phyloP scores from a whole-genome alignment of 345 rosid species.

The Turnera subulata region DNA sequence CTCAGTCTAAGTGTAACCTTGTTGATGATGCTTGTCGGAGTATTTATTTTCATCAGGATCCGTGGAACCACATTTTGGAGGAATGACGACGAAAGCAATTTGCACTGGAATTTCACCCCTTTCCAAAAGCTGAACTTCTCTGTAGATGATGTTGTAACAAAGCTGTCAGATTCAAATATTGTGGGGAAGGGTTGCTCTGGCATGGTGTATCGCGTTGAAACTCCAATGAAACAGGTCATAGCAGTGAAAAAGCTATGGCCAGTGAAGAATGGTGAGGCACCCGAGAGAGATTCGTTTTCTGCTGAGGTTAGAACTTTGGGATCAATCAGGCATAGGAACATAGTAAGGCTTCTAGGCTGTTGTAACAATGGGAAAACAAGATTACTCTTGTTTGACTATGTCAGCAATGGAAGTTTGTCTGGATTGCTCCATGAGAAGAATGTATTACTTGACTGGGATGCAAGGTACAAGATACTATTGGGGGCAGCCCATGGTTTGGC shows the following conservation, averaged over 20 bases:
- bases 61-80: conserved; percentile 20
- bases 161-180: conserved; percentile 48
- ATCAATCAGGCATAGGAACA: conserved; percentile 64
- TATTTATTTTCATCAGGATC: conserved; percentile 32
- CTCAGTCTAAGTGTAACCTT: conserved; percentile 37
- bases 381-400: conserved; percentile 62
- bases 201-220: conserved; percentile 59
- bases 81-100: conserved; percentile 30
- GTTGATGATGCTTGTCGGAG: conserved; percentile 31
- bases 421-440: conserved; percentile 55
- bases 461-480: conserved; percentile 55
- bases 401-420: conserved; percentile 59
- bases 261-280: conserved; percentile 37
- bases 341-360: conserved; percentile 65
- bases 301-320: conserved; percentile 69
- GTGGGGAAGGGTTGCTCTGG: conserved; percentile 70
- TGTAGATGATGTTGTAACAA: conserved; percentile 39
- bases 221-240: conserved; percentile 44
- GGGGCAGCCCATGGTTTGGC: conserved; percentile 73
- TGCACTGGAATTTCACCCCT: conserved; percentile 58
- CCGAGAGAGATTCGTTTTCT: conserved; percentile 55
- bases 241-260: conserved; percentile 82
- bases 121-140: conserved; percentile 66
- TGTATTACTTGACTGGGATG: conserved; percentile 54
- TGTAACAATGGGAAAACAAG: conserved; percentile 55